Evolutionary conservation across 768 basidiomycete genomes (phyloP), one percentile per base, ranked within the genome.

Genomic region (Tulasnella sp.): DNA sequence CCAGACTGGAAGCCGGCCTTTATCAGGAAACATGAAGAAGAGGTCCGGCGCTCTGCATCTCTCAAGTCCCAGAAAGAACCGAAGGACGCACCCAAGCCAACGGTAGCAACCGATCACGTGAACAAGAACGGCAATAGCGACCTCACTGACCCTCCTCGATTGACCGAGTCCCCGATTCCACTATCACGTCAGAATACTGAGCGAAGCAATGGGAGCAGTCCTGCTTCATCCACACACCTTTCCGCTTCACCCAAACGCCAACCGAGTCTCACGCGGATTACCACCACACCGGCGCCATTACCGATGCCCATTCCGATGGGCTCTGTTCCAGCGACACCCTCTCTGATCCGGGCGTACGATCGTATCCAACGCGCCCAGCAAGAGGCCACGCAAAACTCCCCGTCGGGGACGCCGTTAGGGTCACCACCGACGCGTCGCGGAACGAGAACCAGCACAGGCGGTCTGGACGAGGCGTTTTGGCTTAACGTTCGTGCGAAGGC

Each of bases 261-360:
- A 3, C 50, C 17, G 17, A 19, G 50, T 9, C 50, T 37, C 6
- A n/a, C 15, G 17, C 2, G 31, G 23, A 12, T 29, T 17, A 23
- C 43, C n/a, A 21, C 12, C 1, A 21, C 23, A 8, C 19, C 11
- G 19, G 12, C 43, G 17, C 43, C 23, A 3, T 45, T 45, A 29
- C 23, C 43, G 4, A 21, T 29, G 23, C 43, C 43, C 5, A 37
- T 37, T 6, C 50, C 50, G 6, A 31, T 43, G 9, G 41, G 36
- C 15, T 32, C 50, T 23, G 31, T 52, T 12, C 50, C 50, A 17
- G 50, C 23, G 19, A 52, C 50, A 36, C 50, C 50, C 15, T 52
- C 50, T 6, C 34, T 52, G 9, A 52, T 52, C 50, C 32, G 50
- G 19, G 52, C 52, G 37, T 54, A 54, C 37, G 39, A 54, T 9